Evolutionary conservation across 495 filamentous ascomycete genomes (phyloP).

Genomic region (Podospora tetraspora): DNA sequence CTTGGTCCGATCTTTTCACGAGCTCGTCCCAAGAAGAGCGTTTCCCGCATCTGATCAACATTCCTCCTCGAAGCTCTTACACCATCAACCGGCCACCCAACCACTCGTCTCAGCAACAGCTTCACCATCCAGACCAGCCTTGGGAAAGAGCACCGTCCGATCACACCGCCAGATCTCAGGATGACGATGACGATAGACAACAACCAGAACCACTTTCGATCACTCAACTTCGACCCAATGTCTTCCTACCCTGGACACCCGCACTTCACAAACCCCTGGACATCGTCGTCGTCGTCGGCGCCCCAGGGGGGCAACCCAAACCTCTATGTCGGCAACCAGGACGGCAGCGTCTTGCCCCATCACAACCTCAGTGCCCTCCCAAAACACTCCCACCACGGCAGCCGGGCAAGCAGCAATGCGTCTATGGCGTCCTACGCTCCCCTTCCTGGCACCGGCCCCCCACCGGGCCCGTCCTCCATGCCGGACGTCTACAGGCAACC

Average conservation of each 20-base stretch:
- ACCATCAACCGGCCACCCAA: conserved; percentile 18
- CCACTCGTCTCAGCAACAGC: conserved; percentile 2
- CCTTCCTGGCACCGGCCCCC: conserved; percentile 62
- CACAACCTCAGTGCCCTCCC: conserved; percentile 44
- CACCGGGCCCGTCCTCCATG: conserved; percentile 68
- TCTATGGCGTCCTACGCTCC: conserved; percentile 67
- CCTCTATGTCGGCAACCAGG: conserved; percentile 46
- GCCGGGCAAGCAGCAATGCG: conserved; percentile 37
- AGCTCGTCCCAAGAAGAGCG: conserved; percentile 32
- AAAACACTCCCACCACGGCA: conserved; percentile 30
- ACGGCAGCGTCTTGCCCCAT: conserved; percentile 27
- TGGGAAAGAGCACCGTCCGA: background rate
- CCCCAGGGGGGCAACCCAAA: conserved; percentile 44
- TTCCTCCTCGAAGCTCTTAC: conserved; percentile 24
- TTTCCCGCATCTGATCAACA: conserved; percentile 50
- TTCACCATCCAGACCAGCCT: conserved; percentile 1
- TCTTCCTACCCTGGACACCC: conserved; percentile 58
- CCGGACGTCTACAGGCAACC: conserved; percentile 53
- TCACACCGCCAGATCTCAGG: conserved; percentile 25
- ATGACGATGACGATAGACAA: conserved; percentile 86
- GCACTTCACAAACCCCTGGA: conserved; percentile 94
- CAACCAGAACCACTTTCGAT: conserved; percentile 76
- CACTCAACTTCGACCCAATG: conserved; percentile 72
- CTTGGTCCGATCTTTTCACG: conserved; percentile 38
- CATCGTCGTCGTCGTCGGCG: conserved; percentile 40